phyloP scores from a whole-genome alignment of 2,329 filamentous ascomycete genomes.

The Aspergillus sp. region DNA sequence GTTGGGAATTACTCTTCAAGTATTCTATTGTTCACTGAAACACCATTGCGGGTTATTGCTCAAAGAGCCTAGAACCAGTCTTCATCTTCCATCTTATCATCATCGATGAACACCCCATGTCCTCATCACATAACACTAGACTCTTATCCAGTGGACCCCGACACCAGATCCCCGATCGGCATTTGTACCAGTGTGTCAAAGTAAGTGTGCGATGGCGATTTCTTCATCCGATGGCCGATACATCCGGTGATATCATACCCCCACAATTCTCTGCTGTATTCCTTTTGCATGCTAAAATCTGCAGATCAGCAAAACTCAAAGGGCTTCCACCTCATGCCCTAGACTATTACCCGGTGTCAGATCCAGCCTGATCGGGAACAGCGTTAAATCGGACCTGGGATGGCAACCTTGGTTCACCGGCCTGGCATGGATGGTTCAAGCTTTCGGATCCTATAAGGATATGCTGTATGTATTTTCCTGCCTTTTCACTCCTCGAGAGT shows the following conservation, averaged over 20 bases:
- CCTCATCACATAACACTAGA: not conserved
- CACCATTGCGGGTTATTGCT: not conserved
- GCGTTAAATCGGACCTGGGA: not conserved
- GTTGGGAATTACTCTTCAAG: not conserved
- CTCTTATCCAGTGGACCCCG: not conserved
- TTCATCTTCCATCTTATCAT: not conserved
- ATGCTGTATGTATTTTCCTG: not conserved
- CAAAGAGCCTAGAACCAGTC: not conserved
- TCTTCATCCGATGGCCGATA: not conserved
- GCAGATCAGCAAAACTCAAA: not conserved
- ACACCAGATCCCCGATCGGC: not conserved
- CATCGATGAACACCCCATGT: not conserved
- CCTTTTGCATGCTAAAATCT: not conserved
- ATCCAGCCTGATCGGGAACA: not conserved
- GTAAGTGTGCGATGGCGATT: not conserved
- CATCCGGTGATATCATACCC: not conserved
- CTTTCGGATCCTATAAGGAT: not conserved
- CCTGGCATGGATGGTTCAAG: not conserved
- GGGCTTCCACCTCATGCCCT: not conserved
- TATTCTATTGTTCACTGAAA: not conserved
- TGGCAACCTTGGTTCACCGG: not conserved
- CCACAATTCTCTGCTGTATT: not conserved
- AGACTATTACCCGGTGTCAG: not conserved
- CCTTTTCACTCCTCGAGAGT: not conserved
- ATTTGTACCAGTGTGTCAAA: too few species aligned